These are phyloP conservation scores for Fusarium sp. DNA, from an alignment of 2,329 filamentous ascomycete genomes.

Conservation along the genomic window DNA sequence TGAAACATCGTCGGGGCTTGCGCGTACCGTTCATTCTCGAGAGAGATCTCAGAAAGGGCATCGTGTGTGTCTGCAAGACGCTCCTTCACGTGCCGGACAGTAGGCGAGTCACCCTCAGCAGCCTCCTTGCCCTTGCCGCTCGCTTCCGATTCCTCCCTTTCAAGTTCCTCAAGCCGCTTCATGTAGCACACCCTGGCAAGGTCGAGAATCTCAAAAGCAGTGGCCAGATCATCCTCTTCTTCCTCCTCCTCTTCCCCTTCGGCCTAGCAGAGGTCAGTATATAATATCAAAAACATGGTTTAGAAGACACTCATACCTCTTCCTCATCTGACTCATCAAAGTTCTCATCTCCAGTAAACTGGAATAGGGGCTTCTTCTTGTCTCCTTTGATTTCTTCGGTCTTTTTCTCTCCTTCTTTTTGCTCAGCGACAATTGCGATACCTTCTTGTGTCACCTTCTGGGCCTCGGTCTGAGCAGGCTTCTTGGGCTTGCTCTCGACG, in stretches of 20 bases:
- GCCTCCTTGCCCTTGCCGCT: slow-evolving; percentile 60
- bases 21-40: slow-evolving; percentile 86
- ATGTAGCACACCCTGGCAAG: slow-evolving; percentile 76
- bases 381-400: slow-evolving; percentile 56
- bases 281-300: not conserved
- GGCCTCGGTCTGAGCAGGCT: slow-evolving; percentile 56
- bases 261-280: slow-evolving; percentile 44
- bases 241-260: slow-evolving; percentile 66
- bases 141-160: slow-evolving; percentile 52
- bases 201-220: slow-evolving; percentile 88
- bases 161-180: slow-evolving; percentile 63
- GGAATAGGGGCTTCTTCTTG: slow-evolving; percentile 88
- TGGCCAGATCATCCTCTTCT: slow-evolving; percentile 79
- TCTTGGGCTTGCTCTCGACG: slow-evolving; percentile 52
- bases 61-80: slow-evolving; percentile 94
- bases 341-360: slow-evolving; percentile 94
- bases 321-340: slow-evolving; percentile 87
- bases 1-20: not conserved
- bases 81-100: slow-evolving; percentile 77
- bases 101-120: slow-evolving; percentile 56
- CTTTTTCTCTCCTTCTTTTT: slow-evolving; percentile 58
- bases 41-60: slow-evolving; percentile 93
- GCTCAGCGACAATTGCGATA: slow-evolving; percentile 59
- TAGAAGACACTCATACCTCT: slow-evolving; percentile 56
- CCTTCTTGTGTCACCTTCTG: slow-evolving; percentile 63